Percentiles rank a stretch among this genome's conserved stretches.
Evolutionary conservation across 805 yeast species (phyloP).

Genomic region (Geotrichum ghanense): DNA sequence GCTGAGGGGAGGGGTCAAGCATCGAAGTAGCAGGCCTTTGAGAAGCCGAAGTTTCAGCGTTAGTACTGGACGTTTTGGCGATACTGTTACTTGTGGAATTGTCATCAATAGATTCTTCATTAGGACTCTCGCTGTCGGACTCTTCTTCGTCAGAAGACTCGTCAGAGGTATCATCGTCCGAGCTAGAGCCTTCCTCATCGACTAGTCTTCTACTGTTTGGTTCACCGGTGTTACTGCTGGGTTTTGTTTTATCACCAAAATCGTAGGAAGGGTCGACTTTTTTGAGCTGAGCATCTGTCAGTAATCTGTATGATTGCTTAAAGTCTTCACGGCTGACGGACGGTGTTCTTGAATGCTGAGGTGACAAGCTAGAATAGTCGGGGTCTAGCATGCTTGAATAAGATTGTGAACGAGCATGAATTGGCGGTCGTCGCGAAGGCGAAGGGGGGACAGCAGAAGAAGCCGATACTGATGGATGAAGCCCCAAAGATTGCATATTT

Average conservation of each 20-base stretch:
- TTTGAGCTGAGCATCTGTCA: neutral
- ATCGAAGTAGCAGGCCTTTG: neutral
- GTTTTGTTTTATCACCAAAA: no score
- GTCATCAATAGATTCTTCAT: constrained; percentile 28
- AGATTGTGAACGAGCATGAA: neutral
- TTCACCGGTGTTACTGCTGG: neutral
- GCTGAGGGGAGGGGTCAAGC: constrained; percentile 8
- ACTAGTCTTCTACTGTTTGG: neutral
- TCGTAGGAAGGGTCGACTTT: no score
- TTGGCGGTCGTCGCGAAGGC: neutral
- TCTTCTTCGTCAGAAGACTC: constrained; percentile 48
- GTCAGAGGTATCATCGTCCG: constrained; percentile 32
- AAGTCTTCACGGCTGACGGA: neutral
- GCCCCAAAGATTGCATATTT: neutral
- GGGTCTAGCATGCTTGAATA: neutral
- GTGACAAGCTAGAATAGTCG: neutral
- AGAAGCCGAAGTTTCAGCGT: neutral
- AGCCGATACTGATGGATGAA: neutral
- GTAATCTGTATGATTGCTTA: neutral
- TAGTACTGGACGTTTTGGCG: neutral
- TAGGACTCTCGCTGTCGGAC: constrained; percentile 24
- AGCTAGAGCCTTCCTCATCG: constrained; percentile 9
- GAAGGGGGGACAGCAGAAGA: neutral
- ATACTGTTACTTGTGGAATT: no score
- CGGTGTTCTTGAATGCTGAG: neutral